Evolutionary conservation across 2,329 filamentous ascomycete species (phyloP).

Genomic region (Fusarium sp.): DNA sequence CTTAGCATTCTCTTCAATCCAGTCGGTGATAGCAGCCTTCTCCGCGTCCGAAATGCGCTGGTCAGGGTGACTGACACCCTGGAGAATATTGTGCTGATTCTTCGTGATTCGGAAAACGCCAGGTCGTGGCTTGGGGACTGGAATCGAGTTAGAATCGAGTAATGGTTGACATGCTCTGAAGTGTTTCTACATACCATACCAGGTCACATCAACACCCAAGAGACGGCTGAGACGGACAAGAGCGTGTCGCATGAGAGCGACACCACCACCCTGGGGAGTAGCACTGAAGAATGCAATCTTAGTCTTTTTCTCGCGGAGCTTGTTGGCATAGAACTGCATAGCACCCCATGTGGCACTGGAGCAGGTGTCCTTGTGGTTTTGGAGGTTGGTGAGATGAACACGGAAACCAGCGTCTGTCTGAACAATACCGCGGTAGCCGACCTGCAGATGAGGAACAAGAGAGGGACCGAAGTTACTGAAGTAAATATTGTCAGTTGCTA

Average conservation of each 20-base stretch:
- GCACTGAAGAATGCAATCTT: slow-evolving; percentile 83
- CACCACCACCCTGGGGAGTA: slow-evolving; percentile 84
- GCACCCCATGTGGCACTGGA: slow-evolving; percentile 70
- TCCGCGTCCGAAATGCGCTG: slow-evolving; percentile 72
- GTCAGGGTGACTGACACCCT: slow-evolving; percentile 75
- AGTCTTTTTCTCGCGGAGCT: slow-evolving; percentile 69
- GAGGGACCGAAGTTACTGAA: slow-evolving; percentile 76
- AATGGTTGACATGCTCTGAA: too few relatives aligned
- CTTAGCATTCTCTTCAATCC: slow-evolving; percentile 77
- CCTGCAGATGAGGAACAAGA: slow-evolving; percentile 72
- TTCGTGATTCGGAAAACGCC: slow-evolving; percentile 86
- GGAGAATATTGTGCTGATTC: slow-evolving; percentile 88
- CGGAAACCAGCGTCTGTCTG: slow-evolving; percentile 75
- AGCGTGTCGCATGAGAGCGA: slow-evolving; percentile 84
- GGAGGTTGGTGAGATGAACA: slow-evolving; percentile 65
- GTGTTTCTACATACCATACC: slow-evolving; percentile 65
- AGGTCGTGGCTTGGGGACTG: slow-evolving; percentile 80
- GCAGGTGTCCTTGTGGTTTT: slow-evolving; percentile 70
- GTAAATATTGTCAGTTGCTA: background rate
- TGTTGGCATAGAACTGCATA: slow-evolving; percentile 68
- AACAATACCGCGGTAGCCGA: slow-evolving; percentile 74
- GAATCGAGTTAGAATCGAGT: background rate
- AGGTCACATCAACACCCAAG: slow-evolving; percentile 74
- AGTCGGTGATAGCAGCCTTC: slow-evolving; percentile 70
- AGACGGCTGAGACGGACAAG: slow-evolving; percentile 75